Percentiles rank a stretch among this genome's conserved stretches.
Evolutionary conservation across 805 yeast genomes (phyloP).

Genomic region (Pichia deserticola): DNA sequence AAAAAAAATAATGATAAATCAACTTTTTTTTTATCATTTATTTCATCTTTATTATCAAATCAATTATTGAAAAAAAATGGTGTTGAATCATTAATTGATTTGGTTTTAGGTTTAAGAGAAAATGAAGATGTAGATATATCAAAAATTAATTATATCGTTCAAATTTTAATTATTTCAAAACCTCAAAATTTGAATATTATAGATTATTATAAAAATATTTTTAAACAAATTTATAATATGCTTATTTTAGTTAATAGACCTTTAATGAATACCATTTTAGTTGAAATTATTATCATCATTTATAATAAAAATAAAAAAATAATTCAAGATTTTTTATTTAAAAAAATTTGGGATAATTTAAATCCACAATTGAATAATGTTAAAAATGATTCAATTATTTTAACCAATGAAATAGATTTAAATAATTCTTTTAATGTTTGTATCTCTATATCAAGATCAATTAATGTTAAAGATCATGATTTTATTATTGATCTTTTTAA

Average conservation of each 20-base stretch:
- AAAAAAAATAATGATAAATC: not conserved
- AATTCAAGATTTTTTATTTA: conserved; percentile 52
- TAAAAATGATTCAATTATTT: conserved; percentile 9
- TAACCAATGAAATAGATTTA: conserved; percentile 41
- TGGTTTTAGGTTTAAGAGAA: conserved; percentile 69
- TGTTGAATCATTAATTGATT: conserved; percentile 64
- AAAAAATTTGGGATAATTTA: conserved; percentile 39
- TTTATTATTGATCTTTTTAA: conserved; percentile 28
- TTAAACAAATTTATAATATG: conserved; percentile 54
- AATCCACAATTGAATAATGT: conserved; percentile 28
- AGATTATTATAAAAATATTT: conserved; percentile 51
- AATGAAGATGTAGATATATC: conserved; percentile 59
- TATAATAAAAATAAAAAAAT: conserved; percentile 44
- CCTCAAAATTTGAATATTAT: conserved; percentile 44
- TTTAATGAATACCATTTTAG: conserved; percentile 46
- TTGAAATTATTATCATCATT: conserved; percentile 45
- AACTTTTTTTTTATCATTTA: conserved; percentile 35
- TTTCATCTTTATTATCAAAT: conserved; percentile 43
- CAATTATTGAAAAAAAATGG: conserved; percentile 52
- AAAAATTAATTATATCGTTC: conserved; percentile 60
- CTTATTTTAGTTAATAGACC: conserved; percentile 57
- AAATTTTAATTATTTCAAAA: conserved; percentile 48
- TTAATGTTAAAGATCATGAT: conserved; percentile 27
- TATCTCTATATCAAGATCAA: conserved; percentile 46
- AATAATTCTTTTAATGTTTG: conserved; percentile 60